Evolutionary conservation across 805 yeast genomes (phyloP), one percentile per base, ranked within the genome.

Genomic region (Pichia ethanolica): DNA sequence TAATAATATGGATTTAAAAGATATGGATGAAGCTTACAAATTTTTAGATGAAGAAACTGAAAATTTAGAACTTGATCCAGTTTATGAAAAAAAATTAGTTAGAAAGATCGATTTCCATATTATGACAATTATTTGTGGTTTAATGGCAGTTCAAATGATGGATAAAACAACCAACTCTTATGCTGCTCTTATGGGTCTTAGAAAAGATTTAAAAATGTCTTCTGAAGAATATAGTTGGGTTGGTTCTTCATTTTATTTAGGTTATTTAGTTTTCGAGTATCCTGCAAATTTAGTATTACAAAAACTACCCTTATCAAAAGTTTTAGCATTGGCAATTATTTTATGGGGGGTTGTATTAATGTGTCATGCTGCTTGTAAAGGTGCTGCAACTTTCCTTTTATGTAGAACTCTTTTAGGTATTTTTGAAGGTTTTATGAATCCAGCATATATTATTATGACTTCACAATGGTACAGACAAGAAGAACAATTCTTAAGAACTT

Each of bases 221-320:
- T 76, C 79, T 11, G 66, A 67, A 49, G 66, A 71, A 59, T 73
- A 77, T 57, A 63, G 78, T 45, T 77, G 84, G 82, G 45, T 65
- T 38, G 62, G 71, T 33, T 56, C 71, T 27, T 59, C 63, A 12
- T 65, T 65, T 44, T 62, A 62, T 44, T 49, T 74, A 28, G 78
- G 78, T 14, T 77, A 76, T 57, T 57, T 78, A 52, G 67, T 65
- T 5, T 75, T 73, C 49, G 75, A 71, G 46, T 68, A 66, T 44
- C 81, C 81, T 6, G 70, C 77, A 4, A 61, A 67, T 13, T 55
- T 60, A 25, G 61, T 62, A 46, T 69, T 81, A 39, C 74, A 69
- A 48, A 66, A 56, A 39, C 57, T 62, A 30, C 72, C 73, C 3
- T 60, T 69, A 43, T 63, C 65, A 10, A 69, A 65, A 48, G 68